phyloP scores from a whole-genome alignment of 108 stramenopile genomes.

The Bacterosira constricta region DNA sequence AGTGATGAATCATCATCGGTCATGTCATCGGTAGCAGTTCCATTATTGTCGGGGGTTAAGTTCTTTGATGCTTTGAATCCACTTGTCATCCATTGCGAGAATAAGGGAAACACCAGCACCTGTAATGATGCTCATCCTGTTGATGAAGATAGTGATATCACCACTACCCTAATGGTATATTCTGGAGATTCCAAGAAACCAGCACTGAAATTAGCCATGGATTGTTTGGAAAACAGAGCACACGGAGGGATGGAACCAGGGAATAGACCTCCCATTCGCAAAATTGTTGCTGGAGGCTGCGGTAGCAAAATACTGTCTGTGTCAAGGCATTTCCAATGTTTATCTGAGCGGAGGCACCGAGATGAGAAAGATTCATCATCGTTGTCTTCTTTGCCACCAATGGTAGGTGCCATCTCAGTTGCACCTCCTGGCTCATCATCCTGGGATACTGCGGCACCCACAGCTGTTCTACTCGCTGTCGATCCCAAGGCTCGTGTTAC shows the following conservation, averaged over 20 bases:
- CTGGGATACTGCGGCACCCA: constrained; percentile 52
- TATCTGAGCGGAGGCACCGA: background rate
- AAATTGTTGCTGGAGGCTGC: constrained; percentile 42
- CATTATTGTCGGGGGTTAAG: constrained; percentile 22
- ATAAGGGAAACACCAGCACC: background rate
- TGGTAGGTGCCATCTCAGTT: constrained; percentile 40
- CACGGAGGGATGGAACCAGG: background rate
- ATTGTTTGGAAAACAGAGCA: constrained; percentile 25
- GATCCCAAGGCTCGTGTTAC: constrained; percentile 52
- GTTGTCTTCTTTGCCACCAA: background rate
- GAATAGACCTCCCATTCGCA: constrained; percentile 17
- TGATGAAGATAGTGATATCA: constrained; percentile 14
- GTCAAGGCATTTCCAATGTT: constrained; percentile 25
- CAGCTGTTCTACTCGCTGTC: constrained; percentile 46
- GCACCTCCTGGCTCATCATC: constrained; percentile 49
- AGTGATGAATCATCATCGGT: background rate
- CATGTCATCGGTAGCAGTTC: background rate
- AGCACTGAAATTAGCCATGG: constrained; percentile 37
- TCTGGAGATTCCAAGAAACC: constrained; percentile 50
- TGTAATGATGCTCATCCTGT: background rate
- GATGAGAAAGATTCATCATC: background rate
- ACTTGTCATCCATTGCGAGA: constrained; percentile 2
- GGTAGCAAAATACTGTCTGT: constrained; percentile 48
- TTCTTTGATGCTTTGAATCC: constrained; percentile 18
- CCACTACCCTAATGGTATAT: constrained; percentile 23